Conservation (phyloP, 495 filamentous ascomycete genomes). For the Tuber calosporum region DNA sequence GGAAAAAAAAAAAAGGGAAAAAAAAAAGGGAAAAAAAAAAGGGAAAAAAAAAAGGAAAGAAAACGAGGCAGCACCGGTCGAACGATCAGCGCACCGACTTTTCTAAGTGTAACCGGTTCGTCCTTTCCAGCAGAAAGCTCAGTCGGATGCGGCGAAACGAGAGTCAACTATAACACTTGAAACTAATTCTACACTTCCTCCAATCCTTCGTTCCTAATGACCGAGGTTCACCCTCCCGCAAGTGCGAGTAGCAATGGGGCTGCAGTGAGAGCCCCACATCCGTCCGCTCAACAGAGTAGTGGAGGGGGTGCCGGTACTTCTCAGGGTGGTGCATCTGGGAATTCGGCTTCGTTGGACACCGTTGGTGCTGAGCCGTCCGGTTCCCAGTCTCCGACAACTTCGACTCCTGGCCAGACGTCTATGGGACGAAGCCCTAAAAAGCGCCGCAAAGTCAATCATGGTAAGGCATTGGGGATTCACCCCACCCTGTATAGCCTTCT, state of each 20-base stretch:
- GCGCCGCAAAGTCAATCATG: slow-evolving; percentile 98
- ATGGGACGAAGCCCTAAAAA: slow-evolving; percentile 66
- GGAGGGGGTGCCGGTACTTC: slow-evolving; percentile 7
- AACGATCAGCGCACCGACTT: slow-evolving; percentile 36
- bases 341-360: slow-evolving; percentile 21
- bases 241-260: slow-evolving; percentile 37
- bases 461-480: slow-evolving; percentile 52
- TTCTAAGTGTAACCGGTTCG: slow-evolving; percentile 34
- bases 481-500: slow-evolving; percentile 33
- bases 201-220: slow-evolving; percentile 37
- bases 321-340: slow-evolving; percentile 17
- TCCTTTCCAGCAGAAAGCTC: slow-evolving; percentile 32
- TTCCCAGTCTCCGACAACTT: slow-evolving; percentile 39
- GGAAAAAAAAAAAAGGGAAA: neutral
- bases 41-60: neutral
- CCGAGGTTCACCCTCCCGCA: slow-evolving; percentile 35
- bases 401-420: slow-evolving; percentile 38
- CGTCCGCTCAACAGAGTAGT: slow-evolving; percentile 30
- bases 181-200: slow-evolving; percentile 33
- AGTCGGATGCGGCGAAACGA: slow-evolving; percentile 35
- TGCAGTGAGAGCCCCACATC: slow-evolving; percentile 34
- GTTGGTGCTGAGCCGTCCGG: slow-evolving; percentile 26
- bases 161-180: slow-evolving; percentile 34
- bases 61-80: slow-evolving; percentile 23
- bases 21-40: neutral